Percentiles rank a stretch among this genome's conserved stretches.
Evolutionary conservation across 1,139 yeast genomes (phyloP).

Genomic region (Lodderomyces metapsilosis): DNA sequence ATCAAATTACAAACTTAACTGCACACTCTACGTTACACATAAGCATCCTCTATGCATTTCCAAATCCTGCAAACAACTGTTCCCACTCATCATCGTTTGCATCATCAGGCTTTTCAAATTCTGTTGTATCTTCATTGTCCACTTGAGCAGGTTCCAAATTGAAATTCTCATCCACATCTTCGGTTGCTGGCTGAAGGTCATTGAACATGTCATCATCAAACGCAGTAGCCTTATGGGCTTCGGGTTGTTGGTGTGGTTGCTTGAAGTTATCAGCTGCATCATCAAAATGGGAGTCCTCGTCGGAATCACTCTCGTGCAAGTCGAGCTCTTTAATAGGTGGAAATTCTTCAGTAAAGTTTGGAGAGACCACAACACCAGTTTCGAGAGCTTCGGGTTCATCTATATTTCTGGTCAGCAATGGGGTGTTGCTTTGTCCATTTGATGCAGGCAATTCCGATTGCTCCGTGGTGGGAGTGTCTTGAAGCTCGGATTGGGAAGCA

Average conservation of each 20-base stretch:
- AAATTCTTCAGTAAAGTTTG: constrained; percentile 58
- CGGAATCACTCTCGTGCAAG: constrained; percentile 52
- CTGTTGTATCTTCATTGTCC: constrained; percentile 28
- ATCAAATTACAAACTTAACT: neutral
- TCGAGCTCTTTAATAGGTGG: constrained; percentile 72
- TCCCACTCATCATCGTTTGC: constrained; percentile 82
- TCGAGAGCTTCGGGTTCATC: too few relatives aligned
- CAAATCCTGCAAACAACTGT: constrained; percentile 87
- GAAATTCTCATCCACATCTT: constrained; percentile 38
- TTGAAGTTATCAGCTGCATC: constrained; percentile 42
- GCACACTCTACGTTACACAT: constrained; percentile 12
- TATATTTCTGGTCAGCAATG: too few relatives aligned
- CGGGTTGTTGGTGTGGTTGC: constrained; percentile 11
- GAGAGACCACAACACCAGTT: too few relatives aligned
- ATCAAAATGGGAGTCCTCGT: constrained; percentile 36
- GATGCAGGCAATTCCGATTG: too few relatives aligned
- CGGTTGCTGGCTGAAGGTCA: constrained; percentile 39
- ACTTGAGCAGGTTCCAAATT: constrained; percentile 46
- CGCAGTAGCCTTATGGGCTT: constrained; percentile 3
- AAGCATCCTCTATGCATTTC: constrained; percentile 48
- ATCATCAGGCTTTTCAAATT: constrained; percentile 17
- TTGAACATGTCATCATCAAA: constrained; percentile 34
- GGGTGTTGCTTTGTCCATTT: too few relatives aligned
- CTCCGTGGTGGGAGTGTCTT: too few relatives aligned
- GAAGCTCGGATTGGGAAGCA: too few relatives aligned